These are phyloP conservation scores for Chalciporus chontae DNA, from an alignment of 768 basidiomycete genomes.

Conservation along the genomic window DNA sequence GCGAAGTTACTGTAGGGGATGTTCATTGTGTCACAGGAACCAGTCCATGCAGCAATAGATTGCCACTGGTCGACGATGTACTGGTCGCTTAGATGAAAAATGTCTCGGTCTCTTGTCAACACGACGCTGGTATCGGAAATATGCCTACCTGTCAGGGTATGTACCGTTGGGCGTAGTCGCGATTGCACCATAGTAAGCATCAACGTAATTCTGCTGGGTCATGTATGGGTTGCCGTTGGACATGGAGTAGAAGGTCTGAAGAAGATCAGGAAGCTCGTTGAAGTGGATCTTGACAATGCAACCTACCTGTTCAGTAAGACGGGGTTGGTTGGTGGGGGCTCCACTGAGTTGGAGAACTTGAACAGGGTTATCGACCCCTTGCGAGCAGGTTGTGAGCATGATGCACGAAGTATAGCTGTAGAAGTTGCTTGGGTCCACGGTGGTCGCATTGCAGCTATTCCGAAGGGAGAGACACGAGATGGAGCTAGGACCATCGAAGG, in stretches of 20 bases:
- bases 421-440: conserved; percentile 15
- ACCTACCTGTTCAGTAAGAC: conserved; percentile 14
- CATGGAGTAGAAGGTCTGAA: conserved; percentile 17
- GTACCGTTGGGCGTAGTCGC: conserved; percentile 16
- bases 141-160: conserved; percentile 14
- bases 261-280: not conserved
- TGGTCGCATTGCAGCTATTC: conserved; percentile 2
- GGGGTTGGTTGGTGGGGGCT: conserved; percentile 17
- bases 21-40: conserved; percentile 17
- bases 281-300: not conserved
- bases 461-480: not conserved
- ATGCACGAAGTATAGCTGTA: conserved; percentile 8
- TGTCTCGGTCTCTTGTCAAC: too few species aligned
- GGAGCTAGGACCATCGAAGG: conserved; percentile 2
- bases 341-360: conserved; percentile 2
- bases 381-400: not conserved
- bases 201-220: conserved; percentile 22
- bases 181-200: conserved; percentile 19
- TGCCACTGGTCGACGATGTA: conserved; percentile 11
- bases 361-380: not conserved
- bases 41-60: conserved; percentile 21
- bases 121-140: too few species aligned
- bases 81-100: conserved; percentile 1
- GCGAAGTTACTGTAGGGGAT: conserved; percentile 22
- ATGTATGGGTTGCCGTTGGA: conserved; percentile 19